Conservation (phyloP, 768 basidiomycete genomes). For the Xerocomus brunneocitrinus region DNA sequence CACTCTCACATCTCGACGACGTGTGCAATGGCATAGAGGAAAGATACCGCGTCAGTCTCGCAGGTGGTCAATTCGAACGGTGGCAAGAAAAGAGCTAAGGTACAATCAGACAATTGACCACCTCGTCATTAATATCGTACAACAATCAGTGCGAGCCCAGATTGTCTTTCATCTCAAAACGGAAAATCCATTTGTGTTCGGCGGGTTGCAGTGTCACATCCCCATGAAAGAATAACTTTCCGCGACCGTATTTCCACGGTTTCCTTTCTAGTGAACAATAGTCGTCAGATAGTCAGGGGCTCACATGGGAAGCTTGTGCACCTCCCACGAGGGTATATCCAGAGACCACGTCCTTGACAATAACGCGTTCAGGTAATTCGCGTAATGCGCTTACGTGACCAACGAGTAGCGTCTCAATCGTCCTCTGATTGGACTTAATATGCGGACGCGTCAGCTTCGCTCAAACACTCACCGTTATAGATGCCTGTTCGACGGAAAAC, state of each 20-base stretch:
- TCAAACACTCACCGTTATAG: conserved; percentile 19
- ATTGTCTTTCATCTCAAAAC: conserved; percentile 10
- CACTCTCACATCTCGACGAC: conserved; percentile 72
- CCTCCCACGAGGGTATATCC: conserved; percentile 23
- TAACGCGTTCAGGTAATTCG: conserved; percentile 15
- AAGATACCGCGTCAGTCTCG: conserved; percentile 58
- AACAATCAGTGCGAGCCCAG: not conserved
- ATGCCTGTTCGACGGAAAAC: conserved; percentile 8
- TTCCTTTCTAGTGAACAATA: conserved; percentile 17
- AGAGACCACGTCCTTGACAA: conserved; percentile 4
- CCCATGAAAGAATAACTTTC: conserved; percentile 24
- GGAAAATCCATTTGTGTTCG: conserved; percentile 27
- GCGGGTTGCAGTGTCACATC: conserved; percentile 15
- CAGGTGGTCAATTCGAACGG: conserved; percentile 49
- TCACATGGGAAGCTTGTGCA: conserved; percentile 1
- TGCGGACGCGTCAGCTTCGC: not conserved
- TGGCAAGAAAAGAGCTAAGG: conserved; percentile 65
- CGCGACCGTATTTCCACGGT: conserved; percentile 27
- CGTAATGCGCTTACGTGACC: conserved; percentile 14
- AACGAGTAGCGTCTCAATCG: conserved; percentile 23
- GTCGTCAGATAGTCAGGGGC: not conserved
- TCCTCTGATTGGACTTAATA: conserved; percentile 9
- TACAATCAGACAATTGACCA: not conserved
- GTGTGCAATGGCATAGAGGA: conserved; percentile 70
- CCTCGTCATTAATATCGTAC: not conserved